Evolutionary conservation across 192 early-diverging fungal genomes (phyloP).

Genomic region (Backusella westeae): DNA sequence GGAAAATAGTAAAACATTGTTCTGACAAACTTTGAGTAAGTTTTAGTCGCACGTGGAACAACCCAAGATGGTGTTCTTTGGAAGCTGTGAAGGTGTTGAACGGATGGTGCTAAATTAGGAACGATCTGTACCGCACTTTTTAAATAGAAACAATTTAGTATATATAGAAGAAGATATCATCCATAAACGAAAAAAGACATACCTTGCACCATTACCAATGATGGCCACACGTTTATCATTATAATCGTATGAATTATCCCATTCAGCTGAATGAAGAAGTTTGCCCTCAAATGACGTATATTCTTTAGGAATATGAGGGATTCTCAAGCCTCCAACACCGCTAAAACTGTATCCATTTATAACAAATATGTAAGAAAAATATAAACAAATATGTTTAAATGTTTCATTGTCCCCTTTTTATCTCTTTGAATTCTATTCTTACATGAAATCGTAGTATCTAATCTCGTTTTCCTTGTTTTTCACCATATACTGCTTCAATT

Average conservation of each 20-base stretch:
- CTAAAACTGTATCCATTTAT: conserved; percentile 25
- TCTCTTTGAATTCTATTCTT: neutral
- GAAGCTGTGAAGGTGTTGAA: conserved; percentile 38
- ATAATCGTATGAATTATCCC: conserved; percentile 38
- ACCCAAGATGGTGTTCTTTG: conserved; percentile 52
- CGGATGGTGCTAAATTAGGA: conserved; percentile 34
- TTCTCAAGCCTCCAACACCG: conserved; percentile 44
- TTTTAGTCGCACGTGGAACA: conserved; percentile 34
- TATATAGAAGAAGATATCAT: neutral
- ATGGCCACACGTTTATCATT: conserved; percentile 44
- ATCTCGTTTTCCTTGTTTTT: neutral
- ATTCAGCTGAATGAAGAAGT: conserved; percentile 31
- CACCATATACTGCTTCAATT: neutral
- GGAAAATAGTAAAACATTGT: conserved; percentile 2
- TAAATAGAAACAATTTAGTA: neutral
- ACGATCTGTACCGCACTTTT: conserved; percentile 46
- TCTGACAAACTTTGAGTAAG: conserved; percentile 14
- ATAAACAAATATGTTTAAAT: neutral
- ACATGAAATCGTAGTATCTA: conserved; percentile 27
- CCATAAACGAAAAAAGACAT: neutral
- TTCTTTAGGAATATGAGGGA: conserved; percentile 45
- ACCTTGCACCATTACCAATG: conserved; percentile 52
- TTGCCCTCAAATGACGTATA: conserved; percentile 38
- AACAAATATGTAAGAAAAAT: neutral
- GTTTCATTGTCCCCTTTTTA: neutral